Conservation (phyloP, 192 early-diverging fungal species). For the Backusella luteola region DNA sequence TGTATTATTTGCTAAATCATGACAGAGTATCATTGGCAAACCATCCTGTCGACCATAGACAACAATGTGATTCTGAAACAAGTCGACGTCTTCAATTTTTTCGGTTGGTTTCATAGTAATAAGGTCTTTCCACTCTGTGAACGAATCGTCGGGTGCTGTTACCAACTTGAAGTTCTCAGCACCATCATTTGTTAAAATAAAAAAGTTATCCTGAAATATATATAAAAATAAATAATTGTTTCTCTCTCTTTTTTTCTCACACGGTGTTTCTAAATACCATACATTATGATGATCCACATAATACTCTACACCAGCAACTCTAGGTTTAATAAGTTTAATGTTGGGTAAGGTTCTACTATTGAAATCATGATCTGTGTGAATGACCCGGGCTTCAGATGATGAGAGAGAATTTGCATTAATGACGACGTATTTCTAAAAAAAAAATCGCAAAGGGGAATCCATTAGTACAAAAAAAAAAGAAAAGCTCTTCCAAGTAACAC, state of each 20-base stretch:
- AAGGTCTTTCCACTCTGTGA: constrained; percentile 57
- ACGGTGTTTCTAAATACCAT: constrained; percentile 12
- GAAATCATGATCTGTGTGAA: constrained; percentile 50
- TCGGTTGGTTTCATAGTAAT: constrained; percentile 56
- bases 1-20: constrained; percentile 37
- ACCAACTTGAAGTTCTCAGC: constrained; percentile 63
- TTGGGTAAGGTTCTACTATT: constrained; percentile 27
- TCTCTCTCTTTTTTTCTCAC: neutral
- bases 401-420: constrained; percentile 72
- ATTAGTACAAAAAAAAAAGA: neutral
- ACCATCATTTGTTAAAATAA: constrained; percentile 53
- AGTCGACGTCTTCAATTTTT: constrained; percentile 75
- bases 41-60: constrained; percentile 53
- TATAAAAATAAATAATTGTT: neutral
- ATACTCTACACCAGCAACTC: constrained; percentile 62
- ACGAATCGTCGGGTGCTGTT: constrained; percentile 39
- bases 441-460: neutral
- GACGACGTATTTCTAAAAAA: constrained; percentile 49
- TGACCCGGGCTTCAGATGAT: constrained; percentile 63
- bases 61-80: constrained; percentile 57
- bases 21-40: constrained; percentile 51
- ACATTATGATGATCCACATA: constrained; percentile 76
- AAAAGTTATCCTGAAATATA: constrained; percentile 37
- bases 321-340: constrained; percentile 50
- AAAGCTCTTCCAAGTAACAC: too few species aligned